A percentile compares a stretch with the other conserved stretches of the same genome.
Conservation (phyloP, 768 basidiomycete species). For the Boletus speciosus region DNA sequence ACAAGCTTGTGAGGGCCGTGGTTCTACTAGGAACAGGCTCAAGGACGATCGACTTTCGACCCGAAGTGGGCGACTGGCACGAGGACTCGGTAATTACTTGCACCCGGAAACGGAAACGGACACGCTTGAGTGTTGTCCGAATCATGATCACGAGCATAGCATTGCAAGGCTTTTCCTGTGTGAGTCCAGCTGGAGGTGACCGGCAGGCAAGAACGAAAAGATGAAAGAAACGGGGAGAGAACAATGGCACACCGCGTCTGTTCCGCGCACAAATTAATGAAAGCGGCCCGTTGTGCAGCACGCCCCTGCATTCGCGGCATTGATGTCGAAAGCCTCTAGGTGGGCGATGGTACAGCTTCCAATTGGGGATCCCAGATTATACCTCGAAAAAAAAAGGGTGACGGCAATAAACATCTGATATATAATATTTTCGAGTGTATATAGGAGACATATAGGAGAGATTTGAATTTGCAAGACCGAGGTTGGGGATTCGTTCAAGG, state of each 20-base stretch:
- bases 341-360: background rate
- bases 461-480: background rate
- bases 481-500: background rate
- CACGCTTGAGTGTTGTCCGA: background rate
- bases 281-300: background rate
- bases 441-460: background rate
- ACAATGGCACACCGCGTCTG: background rate
- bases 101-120: background rate
- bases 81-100: background rate
- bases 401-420: background rate
- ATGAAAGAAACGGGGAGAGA: background rate
- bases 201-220: background rate
- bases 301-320: no score
- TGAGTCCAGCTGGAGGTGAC: background rate
- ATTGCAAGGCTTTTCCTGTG: background rate
- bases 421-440: constrained; percentile 7
- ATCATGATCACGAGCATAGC: background rate
- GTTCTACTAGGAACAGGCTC: no score
- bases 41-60: no score
- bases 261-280: background rate
- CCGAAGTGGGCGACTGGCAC: no score
- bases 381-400: background rate
- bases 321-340: background rate
- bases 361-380: background rate
- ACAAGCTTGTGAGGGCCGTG: no score